Percentiles rank a stretch among this genome's conserved stretches.
phyloP scores from a whole-genome alignment of 2,329 filamentous ascomycete genomes.

The Akanthomyces muscarius region DNA sequence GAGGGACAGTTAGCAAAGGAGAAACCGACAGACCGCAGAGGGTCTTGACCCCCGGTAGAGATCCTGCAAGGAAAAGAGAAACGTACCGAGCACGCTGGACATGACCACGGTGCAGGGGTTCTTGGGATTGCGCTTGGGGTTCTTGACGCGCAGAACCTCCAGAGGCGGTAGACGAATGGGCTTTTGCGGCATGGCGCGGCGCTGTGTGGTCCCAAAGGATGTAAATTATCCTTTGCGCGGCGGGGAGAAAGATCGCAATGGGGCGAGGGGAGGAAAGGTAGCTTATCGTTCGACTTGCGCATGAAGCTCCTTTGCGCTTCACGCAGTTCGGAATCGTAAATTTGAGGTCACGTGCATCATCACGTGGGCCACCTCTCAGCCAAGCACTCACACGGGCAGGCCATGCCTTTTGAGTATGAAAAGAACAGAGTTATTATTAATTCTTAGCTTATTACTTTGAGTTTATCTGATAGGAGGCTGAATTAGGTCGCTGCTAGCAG shows the following conservation, averaged over 20 bases:
- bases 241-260: not conserved
- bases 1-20: not conserved
- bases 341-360: not conserved
- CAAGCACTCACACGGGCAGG: not conserved
- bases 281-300: not conserved
- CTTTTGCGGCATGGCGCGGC: constrained; percentile 42
- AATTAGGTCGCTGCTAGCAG: too few relatives aligned
- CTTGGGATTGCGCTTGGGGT: constrained; percentile 45
- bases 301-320: not conserved
- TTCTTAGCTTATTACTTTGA: too few relatives aligned
- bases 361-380: not conserved
- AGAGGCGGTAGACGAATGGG: constrained; percentile 57
- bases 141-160: constrained; percentile 50
- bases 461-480: too few relatives aligned
- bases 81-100: constrained; percentile 53
- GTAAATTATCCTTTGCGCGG: not conserved
- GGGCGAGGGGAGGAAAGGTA: not conserved
- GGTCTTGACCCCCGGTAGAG: not conserved
- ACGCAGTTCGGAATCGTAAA: not conserved
- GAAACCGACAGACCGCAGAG: not conserved
- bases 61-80: not conserved
- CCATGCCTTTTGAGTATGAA: too few relatives aligned
- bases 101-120: constrained; percentile 55
- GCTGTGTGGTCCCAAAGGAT: too few relatives aligned
- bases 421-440: too few relatives aligned